Conservation (phyloP, 179 eudicot genomes). For the Heliamphora pulchella region DNA sequence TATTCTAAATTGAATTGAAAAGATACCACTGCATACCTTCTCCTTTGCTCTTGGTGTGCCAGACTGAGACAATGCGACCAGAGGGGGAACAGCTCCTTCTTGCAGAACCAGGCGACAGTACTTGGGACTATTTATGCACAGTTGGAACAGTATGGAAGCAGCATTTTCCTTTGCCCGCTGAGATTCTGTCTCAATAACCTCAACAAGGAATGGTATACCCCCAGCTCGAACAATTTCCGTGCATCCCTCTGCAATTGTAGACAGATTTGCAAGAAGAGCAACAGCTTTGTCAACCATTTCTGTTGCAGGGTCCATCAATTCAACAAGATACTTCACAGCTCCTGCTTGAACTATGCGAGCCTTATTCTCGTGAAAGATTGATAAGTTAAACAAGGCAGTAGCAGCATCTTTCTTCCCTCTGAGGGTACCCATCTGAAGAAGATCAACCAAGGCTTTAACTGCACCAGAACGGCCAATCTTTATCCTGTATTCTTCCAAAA, state of each 20-base stretch:
- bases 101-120: constrained; percentile 42
- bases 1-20: background rate
- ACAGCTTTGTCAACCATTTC: constrained; percentile 65
- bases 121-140: constrained; percentile 36
- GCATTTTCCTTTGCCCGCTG: constrained; percentile 63
- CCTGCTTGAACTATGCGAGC: constrained; percentile 37
- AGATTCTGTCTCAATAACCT: constrained; percentile 63
- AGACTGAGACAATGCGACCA: constrained; percentile 45
- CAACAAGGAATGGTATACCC: constrained; percentile 58
- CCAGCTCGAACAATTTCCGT: constrained; percentile 43
- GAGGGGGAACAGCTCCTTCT: constrained; percentile 59
- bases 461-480: constrained; percentile 37
- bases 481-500: constrained; percentile 31
- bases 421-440: constrained; percentile 32
- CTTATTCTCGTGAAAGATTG: constrained; percentile 34
- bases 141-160: constrained; percentile 53
- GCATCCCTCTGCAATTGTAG: constrained; percentile 46
- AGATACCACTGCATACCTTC: constrained; percentile 31
- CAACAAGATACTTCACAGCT: constrained; percentile 36
- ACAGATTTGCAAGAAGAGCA: constrained; percentile 55
- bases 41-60: constrained; percentile 60
- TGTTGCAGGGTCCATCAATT: constrained; percentile 52
- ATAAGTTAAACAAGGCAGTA: constrained; percentile 35
- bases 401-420: constrained; percentile 41
- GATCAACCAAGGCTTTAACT: constrained; percentile 30